These are phyloP conservation scores for Podochytrium sp. DNA, from an alignment of 192 early-diverging fungal species.

Conservation along the genomic window DNA sequence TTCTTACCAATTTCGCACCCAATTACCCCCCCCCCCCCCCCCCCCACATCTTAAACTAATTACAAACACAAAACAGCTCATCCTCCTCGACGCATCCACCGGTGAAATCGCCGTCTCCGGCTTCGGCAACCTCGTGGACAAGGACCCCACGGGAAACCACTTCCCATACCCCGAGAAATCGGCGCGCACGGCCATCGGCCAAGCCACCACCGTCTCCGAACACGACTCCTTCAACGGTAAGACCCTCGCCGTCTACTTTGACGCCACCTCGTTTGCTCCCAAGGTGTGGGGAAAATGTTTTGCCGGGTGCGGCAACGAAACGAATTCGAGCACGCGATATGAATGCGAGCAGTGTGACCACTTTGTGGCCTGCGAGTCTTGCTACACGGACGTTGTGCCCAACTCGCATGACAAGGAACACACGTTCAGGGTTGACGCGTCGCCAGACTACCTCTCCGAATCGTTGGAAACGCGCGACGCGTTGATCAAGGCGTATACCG, in stretches of 20 bases:
- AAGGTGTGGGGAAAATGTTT: constrained; percentile 10
- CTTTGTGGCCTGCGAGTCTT: constrained; percentile 9
- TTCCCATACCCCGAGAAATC: constrained; percentile 8
- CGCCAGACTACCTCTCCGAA: background rate
- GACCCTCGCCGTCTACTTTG: constrained; percentile 16
- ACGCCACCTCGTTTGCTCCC: background rate
- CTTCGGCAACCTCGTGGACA: background rate
- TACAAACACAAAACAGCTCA: background rate
- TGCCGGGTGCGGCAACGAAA: background rate
- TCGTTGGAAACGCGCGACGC: background rate
- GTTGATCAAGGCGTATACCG: constrained; percentile 1
- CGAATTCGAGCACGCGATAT: background rate
- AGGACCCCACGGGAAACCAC: background rate
- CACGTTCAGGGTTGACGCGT: background rate
- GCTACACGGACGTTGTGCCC: background rate
- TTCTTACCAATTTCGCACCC: background rate
- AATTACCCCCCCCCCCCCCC: background rate
- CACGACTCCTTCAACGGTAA: background rate
- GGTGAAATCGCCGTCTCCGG: background rate
- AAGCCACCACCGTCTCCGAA: background rate
- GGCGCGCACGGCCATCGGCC: background rate
- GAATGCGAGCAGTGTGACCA: background rate
- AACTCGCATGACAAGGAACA: constrained; percentile 6
- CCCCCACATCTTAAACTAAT: background rate
- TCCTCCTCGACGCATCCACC: background rate